Evolutionary conservation across 2,329 filamentous ascomycete genomes (phyloP).

Genomic region (Camillea tinctor): DNA sequence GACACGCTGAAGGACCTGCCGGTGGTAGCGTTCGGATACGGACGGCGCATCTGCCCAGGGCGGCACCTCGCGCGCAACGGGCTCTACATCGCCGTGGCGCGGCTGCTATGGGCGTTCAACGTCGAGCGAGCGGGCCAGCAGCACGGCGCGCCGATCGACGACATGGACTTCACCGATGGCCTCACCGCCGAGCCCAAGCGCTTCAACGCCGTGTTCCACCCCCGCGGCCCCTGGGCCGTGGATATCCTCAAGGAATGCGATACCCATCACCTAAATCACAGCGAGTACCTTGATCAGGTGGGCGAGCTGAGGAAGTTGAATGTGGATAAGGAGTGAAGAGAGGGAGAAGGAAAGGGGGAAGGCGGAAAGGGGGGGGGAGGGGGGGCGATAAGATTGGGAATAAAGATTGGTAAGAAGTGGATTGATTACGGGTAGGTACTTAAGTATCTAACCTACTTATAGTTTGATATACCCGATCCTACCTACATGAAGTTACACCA

Average conservation of each 20-base stretch:
- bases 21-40: not conserved
- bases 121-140: constrained; percentile 32
- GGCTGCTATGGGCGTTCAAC: constrained; percentile 38
- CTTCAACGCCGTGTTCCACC: not conserved
- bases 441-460: too few relatives aligned
- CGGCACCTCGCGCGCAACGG: not conserved
- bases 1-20: not conserved
- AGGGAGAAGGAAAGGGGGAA: not conserved
- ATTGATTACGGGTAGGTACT: too few relatives aligned
- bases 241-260: not conserved
- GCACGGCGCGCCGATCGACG: constrained; percentile 17
- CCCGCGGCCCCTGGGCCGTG: not conserved
- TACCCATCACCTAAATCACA: not conserved
- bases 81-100: not conserved
- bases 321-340: not conserved
- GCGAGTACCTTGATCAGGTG: not conserved
- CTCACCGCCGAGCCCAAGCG: not conserved
- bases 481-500: too few relatives aligned
- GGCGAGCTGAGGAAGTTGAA: not conserved
- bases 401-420: too few relatives aligned
- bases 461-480: too few relatives aligned
- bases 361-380: too few relatives aligned
- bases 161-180: constrained; percentile 20
- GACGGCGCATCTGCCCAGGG: not conserved
- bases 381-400: too few relatives aligned